Evolutionary conservation across 768 basidiomycete genomes (phyloP).

Genomic region (Boletellus ananas): DNA sequence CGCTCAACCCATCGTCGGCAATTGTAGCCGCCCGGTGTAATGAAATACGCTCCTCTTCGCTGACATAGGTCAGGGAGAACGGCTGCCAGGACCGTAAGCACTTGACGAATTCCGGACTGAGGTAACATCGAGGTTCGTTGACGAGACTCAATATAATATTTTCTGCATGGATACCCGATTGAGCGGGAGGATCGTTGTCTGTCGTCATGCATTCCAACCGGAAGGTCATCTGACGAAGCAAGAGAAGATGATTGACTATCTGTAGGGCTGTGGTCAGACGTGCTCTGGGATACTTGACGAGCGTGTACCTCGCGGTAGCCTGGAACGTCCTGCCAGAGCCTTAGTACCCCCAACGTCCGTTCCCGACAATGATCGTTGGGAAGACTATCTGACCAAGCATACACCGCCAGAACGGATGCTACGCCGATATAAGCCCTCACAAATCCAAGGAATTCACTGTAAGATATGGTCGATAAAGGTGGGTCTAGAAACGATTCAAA

Average conservation of each 20-base stretch:
- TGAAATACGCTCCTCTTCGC: conserved; percentile 53
- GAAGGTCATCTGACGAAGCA: conserved; percentile 67
- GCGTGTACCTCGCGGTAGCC: conserved; percentile 67
- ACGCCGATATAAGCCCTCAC: conserved; percentile 67
- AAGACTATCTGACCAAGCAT: conserved; percentile 78
- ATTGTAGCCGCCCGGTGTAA: conserved; percentile 62
- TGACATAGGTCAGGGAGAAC: conserved; percentile 58
- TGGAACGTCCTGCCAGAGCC: conserved; percentile 41
- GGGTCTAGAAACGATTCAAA: conserved; percentile 39
- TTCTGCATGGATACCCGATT: conserved; percentile 65
- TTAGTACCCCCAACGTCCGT: conserved; percentile 55
- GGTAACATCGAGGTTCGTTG: conserved; percentile 55
- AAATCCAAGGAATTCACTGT: conserved; percentile 61
- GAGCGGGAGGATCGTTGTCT: conserved; percentile 57
- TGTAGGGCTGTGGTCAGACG: conserved; percentile 25
- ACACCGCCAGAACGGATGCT: conserved; percentile 61
- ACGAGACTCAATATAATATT: conserved; percentile 60
- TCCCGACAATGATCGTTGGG: conserved; percentile 63
- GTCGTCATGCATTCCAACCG: conserved; percentile 71
- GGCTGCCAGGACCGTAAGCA: conserved; percentile 60
- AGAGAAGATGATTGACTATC: conserved; percentile 73
- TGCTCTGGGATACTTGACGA: conserved; percentile 6
- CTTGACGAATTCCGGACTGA: conserved; percentile 55
- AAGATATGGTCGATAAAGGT: conserved; percentile 31
- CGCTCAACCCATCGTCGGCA: conserved; percentile 62